Evolutionary conservation across 179 eudicot species (phyloP).

Genomic region (Beta lomatogona): DNA sequence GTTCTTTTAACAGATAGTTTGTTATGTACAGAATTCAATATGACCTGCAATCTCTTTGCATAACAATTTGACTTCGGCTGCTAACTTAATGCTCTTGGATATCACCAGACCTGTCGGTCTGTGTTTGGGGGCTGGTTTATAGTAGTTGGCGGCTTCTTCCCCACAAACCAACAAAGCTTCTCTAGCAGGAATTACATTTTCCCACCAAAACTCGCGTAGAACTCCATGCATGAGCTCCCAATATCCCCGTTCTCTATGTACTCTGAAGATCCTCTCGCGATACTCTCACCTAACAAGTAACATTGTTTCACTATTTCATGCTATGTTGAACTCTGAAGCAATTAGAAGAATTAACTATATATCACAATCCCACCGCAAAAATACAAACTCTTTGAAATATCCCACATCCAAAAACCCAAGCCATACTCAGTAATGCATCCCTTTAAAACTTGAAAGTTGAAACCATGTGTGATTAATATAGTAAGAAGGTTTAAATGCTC

Average conservation of each 20-base stretch:
- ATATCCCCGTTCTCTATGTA: conserved; percentile 60
- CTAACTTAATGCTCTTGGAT: conserved; percentile 61
- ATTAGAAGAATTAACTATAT: too few relatives aligned
- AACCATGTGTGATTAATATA: background rate
- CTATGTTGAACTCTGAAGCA: too few relatives aligned
- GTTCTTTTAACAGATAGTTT: background rate
- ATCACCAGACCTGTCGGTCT: conserved; percentile 62
- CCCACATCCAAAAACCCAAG: background rate
- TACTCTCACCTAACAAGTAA: too few relatives aligned
- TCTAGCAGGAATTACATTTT: conserved; percentile 81
- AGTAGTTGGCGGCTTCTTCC: conserved; percentile 64
- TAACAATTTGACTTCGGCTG: conserved; percentile 61
- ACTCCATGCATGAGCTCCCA: conserved; percentile 76
- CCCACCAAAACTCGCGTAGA: conserved; percentile 93
- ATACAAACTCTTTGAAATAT: background rate
- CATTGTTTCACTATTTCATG: too few relatives aligned
- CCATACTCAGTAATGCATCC: background rate
- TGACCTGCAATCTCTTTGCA: conserved; percentile 85
- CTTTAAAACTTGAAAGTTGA: too few relatives aligned
- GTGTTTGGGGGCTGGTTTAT: conserved; percentile 68
- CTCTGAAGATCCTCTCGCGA: conserved; percentile 45
- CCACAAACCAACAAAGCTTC: conserved; percentile 57
- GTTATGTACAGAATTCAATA: conserved; percentile 57
- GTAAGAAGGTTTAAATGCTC: background rate
- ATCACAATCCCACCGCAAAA: background rate